Percentiles rank a stretch among this genome's conserved stretches.
Conservation (phyloP, 2,329 filamentous ascomycete species). For the Rhynchosporium graminicola region DNA sequence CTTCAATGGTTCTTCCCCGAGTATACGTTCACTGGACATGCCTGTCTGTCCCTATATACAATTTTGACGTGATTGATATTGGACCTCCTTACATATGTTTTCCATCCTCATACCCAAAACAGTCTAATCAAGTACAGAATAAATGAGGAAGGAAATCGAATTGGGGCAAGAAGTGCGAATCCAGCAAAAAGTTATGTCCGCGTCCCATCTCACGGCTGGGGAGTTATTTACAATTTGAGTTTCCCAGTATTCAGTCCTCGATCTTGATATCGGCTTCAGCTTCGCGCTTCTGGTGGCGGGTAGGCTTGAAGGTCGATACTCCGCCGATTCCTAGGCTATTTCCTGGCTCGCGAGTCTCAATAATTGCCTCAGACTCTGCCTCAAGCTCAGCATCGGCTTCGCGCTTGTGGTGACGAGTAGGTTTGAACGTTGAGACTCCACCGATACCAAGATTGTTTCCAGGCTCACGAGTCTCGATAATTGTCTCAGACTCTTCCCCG, state of each 20-base stretch:
- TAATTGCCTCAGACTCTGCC: background rate
- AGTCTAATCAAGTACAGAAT: too few relatives aligned
- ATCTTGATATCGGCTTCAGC: constrained; percentile 9
- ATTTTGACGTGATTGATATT: too few relatives aligned
- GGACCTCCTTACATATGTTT: too few relatives aligned
- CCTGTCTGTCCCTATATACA: too few relatives aligned
- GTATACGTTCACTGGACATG: too few relatives aligned
- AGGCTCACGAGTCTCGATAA: background rate
- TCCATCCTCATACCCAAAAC: too few relatives aligned
- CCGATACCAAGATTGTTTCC: constrained; percentile 8
- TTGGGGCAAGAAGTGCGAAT: background rate
- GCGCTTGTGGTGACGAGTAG: background rate
- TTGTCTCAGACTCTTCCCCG: background rate
- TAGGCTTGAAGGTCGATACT: background rate
- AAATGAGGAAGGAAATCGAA: too few relatives aligned
- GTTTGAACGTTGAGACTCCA: background rate
- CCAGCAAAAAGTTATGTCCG: too few relatives aligned
- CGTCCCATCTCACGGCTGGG: too few relatives aligned
- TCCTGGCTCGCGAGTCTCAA: background rate
- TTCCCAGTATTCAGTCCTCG: background rate
- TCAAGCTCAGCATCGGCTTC: constrained; percentile 6
- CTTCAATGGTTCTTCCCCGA: too few relatives aligned
- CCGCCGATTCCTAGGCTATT: constrained; percentile 4
- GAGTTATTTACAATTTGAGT: background rate
- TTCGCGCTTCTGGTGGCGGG: constrained; percentile 1